Evolutionary conservation across 2,329 filamentous ascomycete species (phyloP).

Genomic region (Mycocentrospora acerina): DNA sequence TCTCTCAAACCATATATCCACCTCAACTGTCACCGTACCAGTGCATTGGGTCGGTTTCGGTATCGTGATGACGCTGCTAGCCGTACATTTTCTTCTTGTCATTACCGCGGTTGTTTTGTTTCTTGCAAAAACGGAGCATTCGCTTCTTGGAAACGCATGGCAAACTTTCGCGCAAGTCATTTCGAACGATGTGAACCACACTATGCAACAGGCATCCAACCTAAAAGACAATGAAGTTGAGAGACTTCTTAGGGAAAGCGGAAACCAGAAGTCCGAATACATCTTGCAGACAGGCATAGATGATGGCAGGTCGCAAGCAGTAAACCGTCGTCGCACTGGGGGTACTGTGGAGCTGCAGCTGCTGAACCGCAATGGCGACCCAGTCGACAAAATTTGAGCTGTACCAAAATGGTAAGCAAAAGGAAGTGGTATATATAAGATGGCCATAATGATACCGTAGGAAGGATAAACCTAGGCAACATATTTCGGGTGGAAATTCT

Average conservation of each 20-base stretch:
- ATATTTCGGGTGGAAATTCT: too few species aligned
- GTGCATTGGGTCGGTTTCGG: conserved; percentile 6
- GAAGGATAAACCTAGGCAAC: too few species aligned
- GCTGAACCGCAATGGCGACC: too few species aligned
- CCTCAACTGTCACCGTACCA: background rate
- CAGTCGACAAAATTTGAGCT: too few species aligned
- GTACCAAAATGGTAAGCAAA: too few species aligned
- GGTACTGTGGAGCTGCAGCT: too few species aligned
- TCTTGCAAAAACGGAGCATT: conserved; percentile 6
- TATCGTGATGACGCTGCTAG: conserved; percentile 3
- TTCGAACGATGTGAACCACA: conserved; percentile 6
- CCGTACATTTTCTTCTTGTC: conserved; percentile 5
- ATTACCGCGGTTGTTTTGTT: conserved; percentile 3
- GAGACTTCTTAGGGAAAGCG: conserved; percentile 1
- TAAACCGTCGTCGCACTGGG: background rate
- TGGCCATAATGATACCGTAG: too few species aligned
- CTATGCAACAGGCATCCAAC: conserved; percentile 5
- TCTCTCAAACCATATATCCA: background rate
- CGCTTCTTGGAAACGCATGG: conserved; percentile 14
- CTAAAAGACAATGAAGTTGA: conserved; percentile 9
- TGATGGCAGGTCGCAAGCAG: conserved; percentile 5
- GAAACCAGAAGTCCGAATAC: conserved; percentile 1
- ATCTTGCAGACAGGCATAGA: conserved; percentile 1
- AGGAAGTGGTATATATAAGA: too few species aligned
- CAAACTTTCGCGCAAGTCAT: conserved; percentile 11